These are phyloP conservation scores for Chytriomyces sp. DNA, from an alignment of 192 early-diverging fungal species.

Conservation along the genomic window DNA sequence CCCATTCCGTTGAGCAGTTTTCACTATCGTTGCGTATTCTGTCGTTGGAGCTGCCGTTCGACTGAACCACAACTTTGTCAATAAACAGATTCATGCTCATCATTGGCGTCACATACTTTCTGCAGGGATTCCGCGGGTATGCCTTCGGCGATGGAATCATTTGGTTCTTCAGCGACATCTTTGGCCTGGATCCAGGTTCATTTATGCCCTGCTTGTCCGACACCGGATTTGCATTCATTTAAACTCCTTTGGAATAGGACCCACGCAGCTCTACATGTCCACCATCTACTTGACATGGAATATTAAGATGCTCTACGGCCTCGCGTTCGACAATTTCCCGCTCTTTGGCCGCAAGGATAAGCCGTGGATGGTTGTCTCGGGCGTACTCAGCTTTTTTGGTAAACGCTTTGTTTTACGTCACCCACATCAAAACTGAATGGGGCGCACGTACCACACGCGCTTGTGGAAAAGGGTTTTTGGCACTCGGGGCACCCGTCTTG, in stretches of 20 bases:
- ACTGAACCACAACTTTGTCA: not conserved
- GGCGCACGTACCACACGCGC: no score
- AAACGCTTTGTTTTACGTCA: not conserved
- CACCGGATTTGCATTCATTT: not conserved
- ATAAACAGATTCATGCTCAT: slow-evolving; percentile 30
- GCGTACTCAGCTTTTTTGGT: slow-evolving; percentile 17
- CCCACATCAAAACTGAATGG: no score
- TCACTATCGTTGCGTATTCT: not conserved
- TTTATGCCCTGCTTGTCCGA: not conserved
- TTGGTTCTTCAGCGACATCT: slow-evolving; percentile 29
- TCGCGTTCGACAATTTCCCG: slow-evolving; percentile 35
- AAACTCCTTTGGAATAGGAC: not conserved
- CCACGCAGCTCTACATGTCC: slow-evolving; percentile 27
- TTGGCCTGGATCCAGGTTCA: slow-evolving; percentile 16
- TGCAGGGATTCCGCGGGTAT: slow-evolving; percentile 36
- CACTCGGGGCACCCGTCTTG: slow-evolving; percentile 1
- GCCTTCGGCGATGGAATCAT: slow-evolving; percentile 38
- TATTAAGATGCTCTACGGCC: slow-evolving; percentile 35
- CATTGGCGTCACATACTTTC: slow-evolving; percentile 33
- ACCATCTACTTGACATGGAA: slow-evolving; percentile 37
- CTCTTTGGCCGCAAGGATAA: slow-evolving; percentile 27
- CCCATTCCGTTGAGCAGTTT: slow-evolving; percentile 9
- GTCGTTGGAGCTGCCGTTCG: not conserved
- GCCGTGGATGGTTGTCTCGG: slow-evolving; percentile 29
- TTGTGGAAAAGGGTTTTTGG: slow-evolving; percentile 9